These are phyloP conservation scores for Suillus subluteus DNA, from an alignment of 768 basidiomycete genomes.

Conservation along the genomic window DNA sequence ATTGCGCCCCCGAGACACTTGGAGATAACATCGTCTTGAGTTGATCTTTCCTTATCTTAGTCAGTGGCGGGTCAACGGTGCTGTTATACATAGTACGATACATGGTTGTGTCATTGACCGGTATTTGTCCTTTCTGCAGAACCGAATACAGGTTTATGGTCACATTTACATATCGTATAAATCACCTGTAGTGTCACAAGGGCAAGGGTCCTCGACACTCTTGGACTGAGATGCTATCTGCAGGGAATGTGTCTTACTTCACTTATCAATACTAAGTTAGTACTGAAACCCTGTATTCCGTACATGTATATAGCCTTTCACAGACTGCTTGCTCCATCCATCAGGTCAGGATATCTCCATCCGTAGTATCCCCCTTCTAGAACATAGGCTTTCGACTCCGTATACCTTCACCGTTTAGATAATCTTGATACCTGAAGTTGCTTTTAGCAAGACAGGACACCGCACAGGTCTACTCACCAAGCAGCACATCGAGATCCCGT, in stretches of 20 bases:
- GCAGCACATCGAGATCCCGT: constrained; percentile 55
- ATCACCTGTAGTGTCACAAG: background rate
- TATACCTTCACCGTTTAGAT: constrained; percentile 38
- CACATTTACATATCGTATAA: background rate
- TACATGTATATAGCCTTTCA: background rate
- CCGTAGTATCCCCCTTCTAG: constrained; percentile 48
- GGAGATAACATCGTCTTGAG: background rate
- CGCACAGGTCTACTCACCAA: constrained; percentile 42
- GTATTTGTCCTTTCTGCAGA: background rate
- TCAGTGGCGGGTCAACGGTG: background rate
- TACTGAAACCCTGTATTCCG: background rate
- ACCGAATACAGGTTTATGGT: background rate
- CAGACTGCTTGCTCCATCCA: background rate
- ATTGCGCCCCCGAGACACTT: background rate
- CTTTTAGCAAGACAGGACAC: background rate
- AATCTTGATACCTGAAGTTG: constrained; percentile 51
- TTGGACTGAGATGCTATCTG: background rate
- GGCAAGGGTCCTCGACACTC: background rate
- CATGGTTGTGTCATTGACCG: background rate
- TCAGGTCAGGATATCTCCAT: constrained; percentile 32
- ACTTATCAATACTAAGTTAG: background rate
- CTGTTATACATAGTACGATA: background rate
- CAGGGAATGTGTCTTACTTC: background rate
- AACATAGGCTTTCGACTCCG: constrained; percentile 42
- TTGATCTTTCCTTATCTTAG: constrained; percentile 1